Conservation (phyloP, 2,329 filamentous ascomycete species). For the Endothia cerciana region DNA sequence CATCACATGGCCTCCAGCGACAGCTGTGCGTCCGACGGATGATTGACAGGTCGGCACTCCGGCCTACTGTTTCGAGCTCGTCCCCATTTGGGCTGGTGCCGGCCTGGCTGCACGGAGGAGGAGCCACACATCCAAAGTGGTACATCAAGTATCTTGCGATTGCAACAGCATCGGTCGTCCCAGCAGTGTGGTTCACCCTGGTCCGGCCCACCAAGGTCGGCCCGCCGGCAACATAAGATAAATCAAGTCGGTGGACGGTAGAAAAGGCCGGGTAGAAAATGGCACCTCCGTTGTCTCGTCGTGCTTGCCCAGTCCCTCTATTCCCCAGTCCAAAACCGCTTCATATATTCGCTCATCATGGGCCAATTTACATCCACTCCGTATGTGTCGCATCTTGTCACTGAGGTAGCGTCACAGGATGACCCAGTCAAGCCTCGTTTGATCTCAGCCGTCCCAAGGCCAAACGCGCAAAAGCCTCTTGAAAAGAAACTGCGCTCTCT, state of each 20-base stretch:
- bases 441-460: not conserved
- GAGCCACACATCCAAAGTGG: no score
- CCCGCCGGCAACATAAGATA: not conserved
- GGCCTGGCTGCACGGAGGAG: not conserved
- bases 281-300: not conserved
- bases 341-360: not conserved
- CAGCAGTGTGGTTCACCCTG: not conserved
- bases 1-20: no score
- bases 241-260: not conserved
- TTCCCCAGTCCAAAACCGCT: not conserved
- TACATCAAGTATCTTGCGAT: no score
- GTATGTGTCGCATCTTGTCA: not conserved
- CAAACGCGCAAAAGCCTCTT: not conserved
- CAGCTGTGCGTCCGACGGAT: not conserved
- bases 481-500: not conserved
- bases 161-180: not conserved
- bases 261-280: not conserved
- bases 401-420: not conserved
- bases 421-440: not conserved
- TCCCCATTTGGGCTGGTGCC: not conserved
- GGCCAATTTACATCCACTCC: not conserved
- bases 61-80: not conserved
- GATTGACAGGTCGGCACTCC: not conserved
- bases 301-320: not conserved
- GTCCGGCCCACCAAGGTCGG: slow-evolving; percentile 1